phyloP scores from a whole-genome alignment of 192 early-diverging fungal genomes.

The Backusella tarrabulga region DNA sequence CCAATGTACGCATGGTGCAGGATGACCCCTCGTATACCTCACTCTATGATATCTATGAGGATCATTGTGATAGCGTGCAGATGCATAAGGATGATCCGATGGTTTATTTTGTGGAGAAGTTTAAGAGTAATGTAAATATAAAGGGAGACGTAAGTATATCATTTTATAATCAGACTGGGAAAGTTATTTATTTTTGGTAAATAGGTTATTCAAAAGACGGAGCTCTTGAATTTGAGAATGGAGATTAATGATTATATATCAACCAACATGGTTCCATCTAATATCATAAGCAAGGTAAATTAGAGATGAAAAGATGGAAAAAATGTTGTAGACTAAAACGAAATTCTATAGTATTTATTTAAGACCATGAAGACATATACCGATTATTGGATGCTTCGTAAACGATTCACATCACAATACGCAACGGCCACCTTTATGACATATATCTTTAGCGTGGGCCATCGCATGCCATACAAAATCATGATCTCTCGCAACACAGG shows the following conservation, averaged over 20 bases:
- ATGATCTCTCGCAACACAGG: conserved; percentile 82
- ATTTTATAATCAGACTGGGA: not conserved
- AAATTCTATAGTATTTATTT: conserved; percentile 60
- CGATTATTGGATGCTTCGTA: conserved; percentile 93
- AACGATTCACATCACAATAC: conserved; percentile 91
- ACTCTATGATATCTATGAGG: conserved; percentile 94
- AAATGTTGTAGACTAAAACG: not conserved
- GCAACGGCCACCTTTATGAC: conserved; percentile 90
- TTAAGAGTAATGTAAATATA: conserved; percentile 62
- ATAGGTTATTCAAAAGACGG: conserved; percentile 51
- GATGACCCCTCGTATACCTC: conserved; percentile 89
- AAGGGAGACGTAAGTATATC: conserved; percentile 51
- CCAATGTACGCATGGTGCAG: conserved; percentile 88
- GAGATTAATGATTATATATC: conserved; percentile 89
- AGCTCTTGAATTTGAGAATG: conserved; percentile 74
- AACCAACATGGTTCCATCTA: conserved; percentile 81
- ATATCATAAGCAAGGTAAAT: conserved; percentile 75
- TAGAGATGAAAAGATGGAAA: not conserved
- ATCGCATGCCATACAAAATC: conserved; percentile 87
- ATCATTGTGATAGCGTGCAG: conserved; percentile 70
- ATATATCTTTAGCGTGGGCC: conserved; percentile 85
- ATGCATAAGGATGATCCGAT: conserved; percentile 88
- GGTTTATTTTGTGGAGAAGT: conserved; percentile 75
- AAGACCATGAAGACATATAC: conserved; percentile 71
- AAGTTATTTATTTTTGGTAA: not conserved